A percentile compares a stretch with the other conserved stretches of the same genome.
phyloP scores from a whole-genome alignment of 176 grass and related monocot species.

The Raddia guianensis region DNA sequence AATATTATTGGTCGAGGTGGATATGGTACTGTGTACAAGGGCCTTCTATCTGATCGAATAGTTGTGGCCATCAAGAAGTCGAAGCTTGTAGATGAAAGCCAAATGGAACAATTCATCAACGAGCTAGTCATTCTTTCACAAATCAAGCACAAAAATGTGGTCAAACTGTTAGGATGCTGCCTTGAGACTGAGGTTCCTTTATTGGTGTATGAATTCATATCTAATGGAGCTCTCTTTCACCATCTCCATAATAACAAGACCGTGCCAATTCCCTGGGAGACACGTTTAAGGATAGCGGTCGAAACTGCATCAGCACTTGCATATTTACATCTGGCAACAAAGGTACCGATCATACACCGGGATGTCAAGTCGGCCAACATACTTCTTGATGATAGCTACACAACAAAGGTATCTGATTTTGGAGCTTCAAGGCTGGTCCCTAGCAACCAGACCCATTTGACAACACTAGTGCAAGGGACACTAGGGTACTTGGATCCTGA shows the following conservation, averaged over 20 bases:
- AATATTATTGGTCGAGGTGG: constrained; percentile 49
- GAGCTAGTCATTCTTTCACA: constrained; percentile 56
- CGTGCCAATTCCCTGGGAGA: constrained; percentile 36
- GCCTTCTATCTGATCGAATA: constrained; percentile 30
- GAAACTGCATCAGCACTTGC: constrained; percentile 46
- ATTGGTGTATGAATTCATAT: constrained; percentile 53
- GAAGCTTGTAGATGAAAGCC: constrained; percentile 46
- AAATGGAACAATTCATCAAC: constrained; percentile 60
- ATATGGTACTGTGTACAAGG: constrained; percentile 61
- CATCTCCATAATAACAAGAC: constrained; percentile 33
- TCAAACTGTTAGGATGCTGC: constrained; percentile 50
- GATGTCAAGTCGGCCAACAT: constrained; percentile 59
- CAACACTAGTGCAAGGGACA: constrained; percentile 57
- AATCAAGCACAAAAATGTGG: constrained; percentile 52
- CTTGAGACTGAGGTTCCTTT: constrained; percentile 51
- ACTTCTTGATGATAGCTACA: constrained; percentile 51
- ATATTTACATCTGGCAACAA: constrained; percentile 40
- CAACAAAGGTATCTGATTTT: constrained; percentile 54
- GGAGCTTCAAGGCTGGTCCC: constrained; percentile 52
- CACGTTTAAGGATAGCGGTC: constrained; percentile 33
- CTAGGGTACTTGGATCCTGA: constrained; percentile 60
- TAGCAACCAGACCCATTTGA: constrained; percentile 50
- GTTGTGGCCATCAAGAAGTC: constrained; percentile 59
- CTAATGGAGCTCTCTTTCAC: constrained; percentile 52
- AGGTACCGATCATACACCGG: constrained; percentile 49